These are phyloP conservation scores for Trametes villosa DNA, from an alignment of 768 basidiomycete genomes.

Conservation along the genomic window DNA sequence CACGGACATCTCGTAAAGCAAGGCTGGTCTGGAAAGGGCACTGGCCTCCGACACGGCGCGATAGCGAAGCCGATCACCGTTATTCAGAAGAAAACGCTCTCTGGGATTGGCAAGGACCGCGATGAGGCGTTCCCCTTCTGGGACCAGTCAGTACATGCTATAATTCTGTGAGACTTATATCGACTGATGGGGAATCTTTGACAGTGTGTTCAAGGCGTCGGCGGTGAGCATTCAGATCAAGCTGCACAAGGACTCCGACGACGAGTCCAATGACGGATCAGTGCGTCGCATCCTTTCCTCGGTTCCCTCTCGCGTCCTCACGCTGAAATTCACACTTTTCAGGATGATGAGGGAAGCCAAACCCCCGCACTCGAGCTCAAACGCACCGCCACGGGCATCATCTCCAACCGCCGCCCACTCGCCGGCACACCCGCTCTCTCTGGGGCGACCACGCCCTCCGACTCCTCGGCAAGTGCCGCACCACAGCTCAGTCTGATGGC, in stretches of 20 bases:
- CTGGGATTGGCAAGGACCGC: constrained; percentile 89
- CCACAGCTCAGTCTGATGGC: constrained; percentile 58
- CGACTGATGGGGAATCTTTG: not conserved
- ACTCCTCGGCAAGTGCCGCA: constrained; percentile 40
- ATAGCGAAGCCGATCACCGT: constrained; percentile 77
- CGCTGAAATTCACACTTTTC: not conserved
- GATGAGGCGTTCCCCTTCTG: constrained; percentile 98
- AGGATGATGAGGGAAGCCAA: constrained; percentile 25
- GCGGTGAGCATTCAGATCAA: constrained; percentile 82
- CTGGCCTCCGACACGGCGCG: constrained; percentile 82
- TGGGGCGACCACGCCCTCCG: constrained; percentile 41
- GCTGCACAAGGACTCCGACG: constrained; percentile 54
- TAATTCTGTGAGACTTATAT: not conserved
- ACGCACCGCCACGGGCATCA: constrained; percentile 74
- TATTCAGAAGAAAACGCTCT: constrained; percentile 82
- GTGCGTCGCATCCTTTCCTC: constrained; percentile 13
- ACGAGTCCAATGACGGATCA: constrained; percentile 45
- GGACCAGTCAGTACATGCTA: constrained; percentile 80
- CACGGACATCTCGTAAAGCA: constrained; percentile 75
- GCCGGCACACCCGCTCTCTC: constrained; percentile 52
- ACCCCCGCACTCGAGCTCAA: constrained; percentile 37
- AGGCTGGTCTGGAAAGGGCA: constrained; percentile 89
- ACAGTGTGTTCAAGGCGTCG: constrained; percentile 79
- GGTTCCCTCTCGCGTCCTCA: constrained; percentile 21
- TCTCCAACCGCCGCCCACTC: constrained; percentile 70